Base-by-base conservation (phyloP, 2,329 filamentous ascomycete species). In the Epichloe sp. region DNA sequence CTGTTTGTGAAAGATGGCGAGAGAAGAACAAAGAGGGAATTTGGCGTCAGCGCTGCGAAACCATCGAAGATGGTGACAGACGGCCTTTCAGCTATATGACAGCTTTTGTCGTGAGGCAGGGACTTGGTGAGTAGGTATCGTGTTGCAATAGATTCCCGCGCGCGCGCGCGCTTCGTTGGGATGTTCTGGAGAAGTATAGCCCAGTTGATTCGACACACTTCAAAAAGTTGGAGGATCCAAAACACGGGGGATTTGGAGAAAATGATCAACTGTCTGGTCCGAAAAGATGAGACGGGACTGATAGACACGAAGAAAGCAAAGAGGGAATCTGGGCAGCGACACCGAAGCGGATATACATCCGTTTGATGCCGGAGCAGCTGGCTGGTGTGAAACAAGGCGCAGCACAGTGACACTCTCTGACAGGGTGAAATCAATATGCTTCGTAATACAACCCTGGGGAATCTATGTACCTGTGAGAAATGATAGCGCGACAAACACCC, bases 361-460 rank as follows among this genome's bases (percentile, higher is more conserved):
- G 34, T 40, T 37, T 38, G 46, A 58, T 62, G 15, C 63, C 61
- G 67, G 60, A 63, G 62, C 61, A 68, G 62, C 58, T 48, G 35
- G 45, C 35, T 60, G 64, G 56, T 58, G 73, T 76, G 63, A 66
- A 70, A 76, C 74, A 69, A 70, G 71, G 71, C 71, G 70, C 68
- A 72, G 71, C 70, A 71, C 67, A 63, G 72, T 73, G 68, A 71
- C 71, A 75, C 72, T 71, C 45, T 40, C 40, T 44, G 47, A 43
- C 45, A 36, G 47, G 41, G 37, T 37, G 44, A 42, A 49, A 51
- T 51, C 52, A 51, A 34, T 26, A 37, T 41, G 45, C 64, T 63
- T 63, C 66, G 73, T 75, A 62, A 68, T 69, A 77, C 74, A 63
- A 63, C 69, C 73, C 73, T 67, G 67, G 70, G 42, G 35, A 48